These are phyloP conservation scores for Pseudoturritis turrita DNA, from an alignment of 345 rosid genomes.

Conservation along the genomic window DNA sequence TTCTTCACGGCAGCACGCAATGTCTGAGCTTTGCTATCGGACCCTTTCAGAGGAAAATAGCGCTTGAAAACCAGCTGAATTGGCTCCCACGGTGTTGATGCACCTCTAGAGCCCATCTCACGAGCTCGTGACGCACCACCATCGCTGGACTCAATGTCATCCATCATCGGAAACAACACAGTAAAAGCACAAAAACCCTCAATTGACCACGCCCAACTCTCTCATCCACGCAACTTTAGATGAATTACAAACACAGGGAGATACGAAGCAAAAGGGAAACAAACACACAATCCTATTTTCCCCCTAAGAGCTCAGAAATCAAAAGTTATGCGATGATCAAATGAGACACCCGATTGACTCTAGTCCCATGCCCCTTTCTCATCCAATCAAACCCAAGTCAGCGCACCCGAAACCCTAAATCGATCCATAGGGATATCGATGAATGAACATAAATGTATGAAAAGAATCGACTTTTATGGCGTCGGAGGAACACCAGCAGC, in stretches of 20 bases:
- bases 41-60: constrained; percentile 31
- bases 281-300: constrained; percentile 26
- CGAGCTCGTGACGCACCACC: constrained; percentile 34
- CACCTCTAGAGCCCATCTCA: constrained; percentile 28
- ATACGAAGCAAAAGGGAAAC: background rate
- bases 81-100: constrained; percentile 60
- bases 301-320: constrained; percentile 19
- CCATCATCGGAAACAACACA: constrained; percentile 43
- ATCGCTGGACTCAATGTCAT: constrained; percentile 50
- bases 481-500: background rate
- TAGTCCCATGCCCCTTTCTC: constrained; percentile 60
- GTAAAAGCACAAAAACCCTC: constrained; percentile 30
- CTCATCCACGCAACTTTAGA: constrained; percentile 24
- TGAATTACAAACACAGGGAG: no score
- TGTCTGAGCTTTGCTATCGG: constrained; percentile 30
- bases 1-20: constrained; percentile 54
- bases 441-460: constrained; percentile 11
- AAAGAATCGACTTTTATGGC: constrained; percentile 2
- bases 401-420: constrained; percentile 34
- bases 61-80: constrained; percentile 57
- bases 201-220: constrained; percentile 36
- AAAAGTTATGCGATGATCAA: constrained; percentile 17
- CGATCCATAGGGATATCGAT: constrained; percentile 38
- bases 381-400: constrained; percentile 44
- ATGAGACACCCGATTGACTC: constrained; percentile 56